Percentiles rank a stretch among this genome's conserved stretches.
Conservation (phyloP, 345 rosid species). For the Garcia nutans region DNA sequence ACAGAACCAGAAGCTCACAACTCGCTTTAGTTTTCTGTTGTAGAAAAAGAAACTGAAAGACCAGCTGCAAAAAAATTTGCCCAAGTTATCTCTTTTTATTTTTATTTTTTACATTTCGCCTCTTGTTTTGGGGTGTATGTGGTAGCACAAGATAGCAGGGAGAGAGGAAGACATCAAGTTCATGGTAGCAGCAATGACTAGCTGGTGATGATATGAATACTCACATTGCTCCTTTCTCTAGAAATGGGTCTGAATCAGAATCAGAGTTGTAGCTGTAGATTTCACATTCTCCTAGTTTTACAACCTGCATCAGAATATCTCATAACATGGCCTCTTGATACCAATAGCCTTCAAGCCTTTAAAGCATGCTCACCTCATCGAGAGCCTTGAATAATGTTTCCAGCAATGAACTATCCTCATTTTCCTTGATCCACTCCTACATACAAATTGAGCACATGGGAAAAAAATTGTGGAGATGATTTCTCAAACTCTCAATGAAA, state of each 20-base stretch:
- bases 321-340: slow-evolving; percentile 13
- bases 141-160: neutral
- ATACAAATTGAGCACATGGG: neutral
- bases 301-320: slow-evolving; percentile 59
- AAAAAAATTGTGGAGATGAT: slow-evolving; percentile 3
- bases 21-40: slow-evolving; percentile 85
- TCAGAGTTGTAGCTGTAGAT: slow-evolving; percentile 82
- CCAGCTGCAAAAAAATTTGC: slow-evolving; percentile 56
- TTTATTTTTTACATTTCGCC: too few relatives aligned
- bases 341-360: slow-evolving; percentile 15
- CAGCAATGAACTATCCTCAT: slow-evolving; percentile 66
- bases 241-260: slow-evolving; percentile 78
- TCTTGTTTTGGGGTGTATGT: too few relatives aligned
- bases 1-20: slow-evolving; percentile 73
- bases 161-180: neutral
- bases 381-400: slow-evolving; percentile 78
- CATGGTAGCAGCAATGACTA: neutral
- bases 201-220: slow-evolving; percentile 7
- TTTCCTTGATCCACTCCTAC: slow-evolving; percentile 78
- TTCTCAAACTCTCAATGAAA: neutral
- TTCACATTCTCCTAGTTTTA: slow-evolving; percentile 79
- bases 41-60: slow-evolving; percentile 92
- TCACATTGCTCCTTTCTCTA: slow-evolving; percentile 84
- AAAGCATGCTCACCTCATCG: slow-evolving; percentile 68
- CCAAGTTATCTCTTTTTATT: neutral